Evolutionary conservation across 2,329 filamentous ascomycete genomes (phyloP), one percentile per base, ranked within the genome.

Genomic region (Ophiostoma tasmaniense): DNA sequence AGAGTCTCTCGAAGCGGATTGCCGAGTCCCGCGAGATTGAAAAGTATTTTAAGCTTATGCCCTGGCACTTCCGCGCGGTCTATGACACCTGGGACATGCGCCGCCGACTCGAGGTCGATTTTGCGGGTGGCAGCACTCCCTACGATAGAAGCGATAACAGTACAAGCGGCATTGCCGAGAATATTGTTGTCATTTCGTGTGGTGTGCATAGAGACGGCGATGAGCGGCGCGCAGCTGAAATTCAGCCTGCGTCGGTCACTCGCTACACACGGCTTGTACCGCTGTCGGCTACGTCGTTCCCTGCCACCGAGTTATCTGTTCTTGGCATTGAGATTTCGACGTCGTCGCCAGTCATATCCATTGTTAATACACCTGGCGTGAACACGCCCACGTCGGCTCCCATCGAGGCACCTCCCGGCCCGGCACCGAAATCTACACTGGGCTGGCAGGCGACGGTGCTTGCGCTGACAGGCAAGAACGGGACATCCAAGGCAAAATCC

Each of bases 1-100:
- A 96, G 66, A 88, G 83, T 74, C 84, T 84, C 73, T 85, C 88
- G 22, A 91, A 96, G 76, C 81, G 93, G 71, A 78, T 82, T 50
- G 88, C 90, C 1, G 93, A 97, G 76, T 92, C 92, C 1, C 84
- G 85, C 66, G 92, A 96, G 77, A 92, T 97, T 68, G 90, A 96
- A 73, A 85, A 84, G 59, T 96, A 90, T 73, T 77, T 96, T 22
- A 81, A 81, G 0, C 87, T 90, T 73, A 89, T 87, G 73, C 93
- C 94, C 3, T 85, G 87, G 55, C 87, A 96, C 73, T 96, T 96
- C 76, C 87, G 89, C 28, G 89, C 88, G 74, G 82, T 87, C 1
- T 98, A 91, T 75, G 81, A 90, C 70, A 90, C 90, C 2, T 98
- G 95, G 94, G 91, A 98, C 75, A 98, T 98, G 93, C 88, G 88